Percentiles rank a stretch among this genome's conserved stretches.
These are phyloP conservation scores for Diplodia seriata DNA, from an alignment of 2,329 filamentous ascomycete species.

Conservation along the genomic window DNA sequence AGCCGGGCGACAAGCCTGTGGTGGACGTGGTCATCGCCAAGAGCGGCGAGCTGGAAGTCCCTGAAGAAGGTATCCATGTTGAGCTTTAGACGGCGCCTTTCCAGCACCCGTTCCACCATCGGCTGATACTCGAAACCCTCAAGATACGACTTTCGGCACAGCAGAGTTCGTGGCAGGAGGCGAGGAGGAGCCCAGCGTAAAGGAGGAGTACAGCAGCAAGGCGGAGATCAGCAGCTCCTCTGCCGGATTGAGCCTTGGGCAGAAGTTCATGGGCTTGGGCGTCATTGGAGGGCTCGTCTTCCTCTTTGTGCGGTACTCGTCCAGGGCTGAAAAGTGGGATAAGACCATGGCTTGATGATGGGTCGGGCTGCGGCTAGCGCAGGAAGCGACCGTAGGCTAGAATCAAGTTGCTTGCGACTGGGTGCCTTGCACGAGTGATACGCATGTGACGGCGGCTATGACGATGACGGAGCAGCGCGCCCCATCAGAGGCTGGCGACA, in stretches of 20 bases:
- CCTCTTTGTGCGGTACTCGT: constrained; percentile 47
- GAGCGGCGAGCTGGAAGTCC: constrained; percentile 83
- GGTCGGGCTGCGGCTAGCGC: constrained; percentile 27
- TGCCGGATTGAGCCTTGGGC: constrained; percentile 51
- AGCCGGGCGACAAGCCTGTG: constrained; percentile 70
- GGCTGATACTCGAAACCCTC: constrained; percentile 50
- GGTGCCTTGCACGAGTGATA: constrained; percentile 14
- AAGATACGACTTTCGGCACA: constrained; percentile 54
- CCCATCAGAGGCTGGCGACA: constrained; percentile 6
- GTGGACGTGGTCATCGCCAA: constrained; percentile 77
- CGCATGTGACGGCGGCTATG: constrained; percentile 20
- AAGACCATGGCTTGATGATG: constrained; percentile 47
- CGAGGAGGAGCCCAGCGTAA: constrained; percentile 42
- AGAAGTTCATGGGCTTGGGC: constrained; percentile 55
- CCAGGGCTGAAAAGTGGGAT: constrained; percentile 36
- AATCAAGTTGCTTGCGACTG: constrained; percentile 11
- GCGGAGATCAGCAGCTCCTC: constrained; percentile 23
- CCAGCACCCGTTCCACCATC: constrained; percentile 44
- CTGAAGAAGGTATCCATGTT: constrained; percentile 90
- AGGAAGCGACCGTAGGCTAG: constrained; percentile 25
- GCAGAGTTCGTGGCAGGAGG: constrained; percentile 46
- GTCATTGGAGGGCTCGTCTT: constrained; percentile 53
- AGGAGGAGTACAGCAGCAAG: constrained; percentile 11
- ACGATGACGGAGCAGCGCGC: constrained; percentile 17
- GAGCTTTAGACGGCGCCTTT: constrained; percentile 68